phyloP scores from a whole-genome alignment of 352 stramenopile genomes.

The Phytophthora palmivora region DNA sequence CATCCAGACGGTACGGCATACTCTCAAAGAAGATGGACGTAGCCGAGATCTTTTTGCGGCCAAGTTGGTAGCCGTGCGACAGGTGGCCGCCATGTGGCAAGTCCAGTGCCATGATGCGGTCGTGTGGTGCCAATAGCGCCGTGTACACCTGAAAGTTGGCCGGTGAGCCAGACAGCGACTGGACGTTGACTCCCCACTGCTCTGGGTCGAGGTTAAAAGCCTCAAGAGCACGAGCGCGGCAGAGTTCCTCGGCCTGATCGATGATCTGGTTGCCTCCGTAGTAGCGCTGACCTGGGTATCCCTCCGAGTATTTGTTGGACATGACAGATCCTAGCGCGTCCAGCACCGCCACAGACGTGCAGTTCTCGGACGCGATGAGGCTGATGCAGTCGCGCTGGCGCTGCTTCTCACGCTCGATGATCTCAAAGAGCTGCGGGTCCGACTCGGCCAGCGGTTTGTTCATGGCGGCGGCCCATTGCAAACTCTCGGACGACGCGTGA shows the following conservation, averaged over 20 bases:
- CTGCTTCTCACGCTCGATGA: constrained; percentile 98
- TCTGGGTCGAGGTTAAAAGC: constrained; percentile 97
- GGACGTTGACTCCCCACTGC: constrained; percentile 97
- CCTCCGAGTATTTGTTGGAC: constrained; percentile 99
- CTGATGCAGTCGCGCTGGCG: constrained; percentile 98
- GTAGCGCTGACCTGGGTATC: constrained; percentile 94
- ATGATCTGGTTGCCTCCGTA: constrained; percentile 99
- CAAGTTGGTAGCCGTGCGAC: constrained; percentile 99
- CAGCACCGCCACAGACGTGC: constrained; percentile 97
- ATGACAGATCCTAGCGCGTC: constrained; percentile 98
- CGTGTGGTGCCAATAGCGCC: constrained; percentile 97
- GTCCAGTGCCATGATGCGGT: constrained; percentile 99
- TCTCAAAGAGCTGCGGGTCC: constrained; percentile 94
- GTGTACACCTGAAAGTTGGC: constrained; percentile 99
- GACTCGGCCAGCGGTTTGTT: constrained; percentile 90
- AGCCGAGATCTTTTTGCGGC: constrained; percentile 99
- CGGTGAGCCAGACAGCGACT: constrained; percentile 97
- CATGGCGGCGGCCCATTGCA: constrained; percentile 77
- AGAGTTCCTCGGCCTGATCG: constrained; percentile 98
- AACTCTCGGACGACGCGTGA: constrained; percentile 62
- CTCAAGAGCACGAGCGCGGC: constrained; percentile 96
- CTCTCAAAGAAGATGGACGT: constrained; percentile 99
- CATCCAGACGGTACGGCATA: constrained; percentile 98
- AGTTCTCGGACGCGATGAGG: constrained; percentile 99
- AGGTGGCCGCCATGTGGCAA: constrained; percentile 98